Conservation (phyloP, 2,329 filamentous ascomycete species). For the Aspergillus caelatus region DNA sequence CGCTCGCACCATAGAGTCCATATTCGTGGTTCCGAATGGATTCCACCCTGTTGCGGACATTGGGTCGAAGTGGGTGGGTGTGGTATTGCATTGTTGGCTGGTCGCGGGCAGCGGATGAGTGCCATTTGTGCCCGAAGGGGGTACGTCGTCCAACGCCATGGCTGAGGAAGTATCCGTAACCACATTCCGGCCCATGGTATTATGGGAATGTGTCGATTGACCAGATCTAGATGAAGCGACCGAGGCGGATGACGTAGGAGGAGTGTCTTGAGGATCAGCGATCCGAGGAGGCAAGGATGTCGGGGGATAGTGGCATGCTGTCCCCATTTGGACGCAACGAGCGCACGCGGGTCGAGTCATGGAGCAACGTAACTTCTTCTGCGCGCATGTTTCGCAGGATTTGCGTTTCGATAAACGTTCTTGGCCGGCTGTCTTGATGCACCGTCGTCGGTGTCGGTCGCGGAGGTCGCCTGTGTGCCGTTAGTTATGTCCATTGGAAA, state of each 20-base stretch:
- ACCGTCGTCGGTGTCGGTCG: slow-evolving; percentile 23
- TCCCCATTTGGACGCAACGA: slow-evolving; percentile 18
- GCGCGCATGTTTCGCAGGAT: slow-evolving; percentile 23
- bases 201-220: not conserved
- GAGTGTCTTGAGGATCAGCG: not conserved
- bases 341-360: slow-evolving; percentile 20
- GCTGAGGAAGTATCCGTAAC: not conserved
- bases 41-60: slow-evolving; percentile 1
- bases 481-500: not conserved
- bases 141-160: not conserved
- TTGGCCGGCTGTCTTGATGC: slow-evolving; percentile 21
- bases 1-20: slow-evolving; percentile 2
- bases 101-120: not conserved
- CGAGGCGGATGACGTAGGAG: slow-evolving; percentile 1
- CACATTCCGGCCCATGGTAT: not conserved
- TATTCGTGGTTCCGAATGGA: slow-evolving; percentile 4
- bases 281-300: slow-evolving; percentile 13
- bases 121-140: not conserved
- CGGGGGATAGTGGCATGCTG: slow-evolving; percentile 17
- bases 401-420: slow-evolving; percentile 24
- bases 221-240: not conserved
- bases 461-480: slow-evolving; percentile 20
- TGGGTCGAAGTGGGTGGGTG: not conserved
- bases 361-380: slow-evolving; percentile 24
- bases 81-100: not conserved